Evolutionary conservation across 768 basidiomycete genomes (phyloP), one percentile per base, ranked within the genome.

Genomic region (Tricholoma matsutake): DNA sequence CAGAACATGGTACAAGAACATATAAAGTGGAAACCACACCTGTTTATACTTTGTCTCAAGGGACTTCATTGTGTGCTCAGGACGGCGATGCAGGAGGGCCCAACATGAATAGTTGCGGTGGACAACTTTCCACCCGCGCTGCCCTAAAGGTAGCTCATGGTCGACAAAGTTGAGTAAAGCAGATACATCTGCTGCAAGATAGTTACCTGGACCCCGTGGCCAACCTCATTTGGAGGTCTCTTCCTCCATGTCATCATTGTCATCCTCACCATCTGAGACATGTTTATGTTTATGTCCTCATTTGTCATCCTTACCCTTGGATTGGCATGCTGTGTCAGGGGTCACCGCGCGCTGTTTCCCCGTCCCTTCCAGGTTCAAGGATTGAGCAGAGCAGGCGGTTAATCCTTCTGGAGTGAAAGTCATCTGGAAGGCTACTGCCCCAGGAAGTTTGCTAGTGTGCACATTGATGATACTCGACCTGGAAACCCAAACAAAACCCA

Each of bases 141-240:
- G 54, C 29, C 71, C 71, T 35, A 69, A 41, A 2, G 71, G 71
- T n/a, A n/a, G n/a, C n/a, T n/a, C n/a, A n/a, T n/a, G n/a, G n/a
- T n/a, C n/a, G n/a, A n/a, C n/a, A n/a, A n/a, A n/a, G n/a, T n/a
- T 37, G 14, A 64, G 29, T 63, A 47, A 7, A 72, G 57, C 4
- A 72, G 64, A 16, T 14, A 70, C 54, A 41, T 72, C 66, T 13
- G 41, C 54, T 0, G n/a, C 11, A 16, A 52, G 41, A 55, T 68
- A 72, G 61, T 72, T 72, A 1, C 37, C 60, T 11, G 63, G 32
- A 35, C 69, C 66, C 22, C 54, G 28, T 34, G 58, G 60, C 52
- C 57, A 61, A 22, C 68, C 67, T 37, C 60, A 10, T 52, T 61
- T 61, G 34, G 60, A 37, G 14, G 35, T 43, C 25, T 61, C 31